Evolutionary conservation across 2,329 filamentous ascomycete species (phyloP), one percentile per base, ranked within the genome.

Genomic region (Neoscytalidium dimidiatum): DNA sequence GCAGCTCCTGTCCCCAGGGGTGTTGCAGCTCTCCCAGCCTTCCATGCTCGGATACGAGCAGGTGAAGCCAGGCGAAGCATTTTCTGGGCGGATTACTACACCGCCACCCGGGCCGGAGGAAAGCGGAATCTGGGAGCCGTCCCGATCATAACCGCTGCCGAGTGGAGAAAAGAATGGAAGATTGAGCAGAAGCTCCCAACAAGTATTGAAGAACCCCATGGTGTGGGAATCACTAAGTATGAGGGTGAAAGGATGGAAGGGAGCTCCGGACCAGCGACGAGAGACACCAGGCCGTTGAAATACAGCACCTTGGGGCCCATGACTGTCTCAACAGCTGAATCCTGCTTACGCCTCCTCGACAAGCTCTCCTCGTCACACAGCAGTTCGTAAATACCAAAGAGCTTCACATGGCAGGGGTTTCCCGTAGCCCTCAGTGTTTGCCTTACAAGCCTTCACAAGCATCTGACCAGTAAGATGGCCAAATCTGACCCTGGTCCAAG

Each of bases 21-120:
- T 53, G 51, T 73, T 71, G 49, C 72, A 74, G 26, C 19, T 66
- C 44, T 68, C 51, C 67, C 68, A 73, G 8, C 69, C 69, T 31
- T 56, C 28, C 19, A 68, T 33, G 13, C 13, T 23, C 4, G 71
- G 71, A 64, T 70, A 71, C 14, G 49, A 49, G 58, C 72, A 74
- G 33, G 63, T 62, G 65, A 71, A 71, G 52, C 62, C 62, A 46
- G 49, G 49, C 4, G 62, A 64, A 56, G 62, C 62, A 57, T 64
- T 26, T 8, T 56, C 35, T 3, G 62, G 62, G 26, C 38, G 41
- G 9, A 53, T 29, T n/a, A 46, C 17, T 13, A 57, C 19, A 13
- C 29, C 51, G 17, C 51, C 41, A 35, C 29, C 11, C 35, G 35
- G 23, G 17, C 14, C 8, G 35, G 53, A 38, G 13, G 49, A 38